Percentiles rank a stretch among this genome's conserved stretches.
Evolutionary conservation across 371 early-diverging fungal genomes (phyloP).

Genomic region (Mucor indicus): DNA sequence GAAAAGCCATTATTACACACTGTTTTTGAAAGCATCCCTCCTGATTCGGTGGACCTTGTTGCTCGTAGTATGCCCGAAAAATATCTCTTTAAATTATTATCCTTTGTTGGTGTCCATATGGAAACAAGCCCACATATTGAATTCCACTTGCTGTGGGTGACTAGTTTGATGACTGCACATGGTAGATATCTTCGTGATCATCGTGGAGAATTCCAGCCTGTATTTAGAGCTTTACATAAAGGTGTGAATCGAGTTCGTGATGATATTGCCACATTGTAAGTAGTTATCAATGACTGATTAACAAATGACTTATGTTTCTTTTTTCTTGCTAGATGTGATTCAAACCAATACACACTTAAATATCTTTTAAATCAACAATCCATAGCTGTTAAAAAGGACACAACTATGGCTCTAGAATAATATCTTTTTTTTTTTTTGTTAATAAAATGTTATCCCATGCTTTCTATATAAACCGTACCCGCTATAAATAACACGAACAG

Average conservation of each 20-base stretch:
- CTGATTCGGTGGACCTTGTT: slow-evolving; percentile 70
- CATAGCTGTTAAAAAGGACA: slow-evolving; percentile 18
- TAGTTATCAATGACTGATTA: slow-evolving; percentile 1
- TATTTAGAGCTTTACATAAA: slow-evolving; percentile 79
- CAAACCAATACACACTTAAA: slow-evolving; percentile 74
- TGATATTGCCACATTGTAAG: slow-evolving; percentile 77
- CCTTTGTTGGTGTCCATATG: slow-evolving; percentile 77
- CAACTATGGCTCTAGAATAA: slow-evolving; percentile 12
- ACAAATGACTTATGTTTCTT: neutral
- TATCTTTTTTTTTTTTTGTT: no score
- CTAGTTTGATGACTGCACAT: slow-evolving; percentile 71
- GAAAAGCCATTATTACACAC: slow-evolving; percentile 72
- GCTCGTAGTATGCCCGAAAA: slow-evolving; percentile 76
- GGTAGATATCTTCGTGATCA: slow-evolving; percentile 81
- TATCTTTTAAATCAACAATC: slow-evolving; percentile 60
- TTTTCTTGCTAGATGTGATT: slow-evolving; percentile 64
- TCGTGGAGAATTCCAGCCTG: slow-evolving; percentile 70
- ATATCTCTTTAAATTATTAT: slow-evolving; percentile 81
- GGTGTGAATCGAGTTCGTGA: slow-evolving; percentile 67
- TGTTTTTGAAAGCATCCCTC: slow-evolving; percentile 83
- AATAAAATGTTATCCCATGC: no score
- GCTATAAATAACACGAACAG: no score
- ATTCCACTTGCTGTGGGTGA: slow-evolving; percentile 84
- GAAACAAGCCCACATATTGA: slow-evolving; percentile 81
- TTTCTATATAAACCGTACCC: no score